Conservation (phyloP, 169 alveolate species). For the Miamiensis avidus region DNA sequence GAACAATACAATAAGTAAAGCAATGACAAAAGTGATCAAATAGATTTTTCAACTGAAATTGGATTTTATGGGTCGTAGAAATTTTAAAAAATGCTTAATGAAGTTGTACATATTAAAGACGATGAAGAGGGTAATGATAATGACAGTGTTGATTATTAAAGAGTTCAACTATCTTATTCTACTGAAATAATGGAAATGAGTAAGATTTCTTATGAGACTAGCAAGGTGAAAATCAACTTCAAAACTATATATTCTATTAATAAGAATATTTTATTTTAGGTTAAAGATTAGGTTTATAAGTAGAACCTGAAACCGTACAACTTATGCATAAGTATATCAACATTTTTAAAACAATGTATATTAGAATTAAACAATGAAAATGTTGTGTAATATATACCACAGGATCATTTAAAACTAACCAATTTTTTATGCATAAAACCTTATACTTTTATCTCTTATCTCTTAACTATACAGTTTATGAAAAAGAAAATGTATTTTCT, state of each 20-base stretch:
- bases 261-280: too few relatives aligned
- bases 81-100: background rate
- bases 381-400: background rate
- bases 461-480: background rate
- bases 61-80: background rate
- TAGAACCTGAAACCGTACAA: background rate
- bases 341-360: background rate
- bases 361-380: background rate
- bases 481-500: too few relatives aligned
- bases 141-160: background rate
- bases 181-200: background rate
- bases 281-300: too few relatives aligned
- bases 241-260: too few relatives aligned
- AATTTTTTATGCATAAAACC: background rate
- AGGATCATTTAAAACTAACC: background rate
- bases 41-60: too few relatives aligned
- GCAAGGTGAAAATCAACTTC: too few relatives aligned
- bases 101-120: too few relatives aligned
- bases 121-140: background rate
- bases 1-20: background rate
- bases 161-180: background rate
- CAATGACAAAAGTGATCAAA: background rate
- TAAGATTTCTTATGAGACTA: background rate
- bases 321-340: background rate
- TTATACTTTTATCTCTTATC: background rate